These are phyloP conservation scores for Claviceps digitariae DNA, from an alignment of 2,329 filamentous ascomycete species.

Conservation along the genomic window DNA sequence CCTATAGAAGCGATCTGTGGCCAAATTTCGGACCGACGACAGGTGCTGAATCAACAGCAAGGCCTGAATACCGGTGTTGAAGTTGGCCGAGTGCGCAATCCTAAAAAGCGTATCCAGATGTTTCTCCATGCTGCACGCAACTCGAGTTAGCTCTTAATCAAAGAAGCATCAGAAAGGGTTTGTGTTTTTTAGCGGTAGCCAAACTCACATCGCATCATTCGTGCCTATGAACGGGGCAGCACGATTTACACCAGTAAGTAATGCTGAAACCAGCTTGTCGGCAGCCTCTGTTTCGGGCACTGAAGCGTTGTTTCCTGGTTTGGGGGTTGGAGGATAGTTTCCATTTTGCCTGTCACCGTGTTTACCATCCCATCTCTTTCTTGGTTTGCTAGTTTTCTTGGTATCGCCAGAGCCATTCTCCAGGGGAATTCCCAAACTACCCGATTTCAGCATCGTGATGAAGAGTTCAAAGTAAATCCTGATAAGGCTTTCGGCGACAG, in stretches of 20 bases:
- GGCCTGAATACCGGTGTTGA: conserved; percentile 96
- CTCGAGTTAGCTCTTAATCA: conserved; percentile 7
- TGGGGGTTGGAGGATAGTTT: not conserved
- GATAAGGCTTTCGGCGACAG: conserved; percentile 66
- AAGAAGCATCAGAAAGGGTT: not conserved
- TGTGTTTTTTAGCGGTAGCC: not conserved
- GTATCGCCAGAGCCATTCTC: conserved; percentile 29
- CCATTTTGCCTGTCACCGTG: conserved; percentile 10
- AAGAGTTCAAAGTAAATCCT: conserved; percentile 91
- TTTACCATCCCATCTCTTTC: conserved; percentile 12
- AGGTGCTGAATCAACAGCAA: conserved; percentile 91
- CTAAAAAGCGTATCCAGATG: conserved; percentile 91
- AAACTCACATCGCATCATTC: conserved; percentile 55
- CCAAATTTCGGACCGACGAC: conserved; percentile 63
- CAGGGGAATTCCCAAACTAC: conserved; percentile 23
- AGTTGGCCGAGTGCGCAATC: conserved; percentile 95
- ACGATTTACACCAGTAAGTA: conserved; percentile 89
- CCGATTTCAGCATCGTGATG: conserved; percentile 60
- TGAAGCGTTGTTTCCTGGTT: conserved; percentile 11
- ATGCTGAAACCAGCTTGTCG: conserved; percentile 84
- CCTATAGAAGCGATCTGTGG: conserved; percentile 83
- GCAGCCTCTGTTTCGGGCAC: conserved; percentile 53
- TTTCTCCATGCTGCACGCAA: conserved; percentile 53
- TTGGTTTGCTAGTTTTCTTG: conserved; percentile 10
- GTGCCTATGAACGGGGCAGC: conserved; percentile 84